Conservation (phyloP, 2,329 filamentous ascomycete species). For the Geosmithia putterillii region DNA sequence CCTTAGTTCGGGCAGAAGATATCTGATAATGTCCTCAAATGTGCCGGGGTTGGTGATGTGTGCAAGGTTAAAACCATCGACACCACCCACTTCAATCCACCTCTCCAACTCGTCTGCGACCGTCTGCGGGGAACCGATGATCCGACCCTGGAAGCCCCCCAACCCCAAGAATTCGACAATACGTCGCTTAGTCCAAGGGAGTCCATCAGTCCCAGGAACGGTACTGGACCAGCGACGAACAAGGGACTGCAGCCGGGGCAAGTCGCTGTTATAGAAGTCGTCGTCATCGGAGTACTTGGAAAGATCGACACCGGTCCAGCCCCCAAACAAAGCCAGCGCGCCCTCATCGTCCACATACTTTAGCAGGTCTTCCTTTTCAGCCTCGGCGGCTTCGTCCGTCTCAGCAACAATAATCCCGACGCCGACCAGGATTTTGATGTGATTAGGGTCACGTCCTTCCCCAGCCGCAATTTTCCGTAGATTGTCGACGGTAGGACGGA, state of each 20-base stretch:
- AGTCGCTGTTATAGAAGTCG: constrained; percentile 49
- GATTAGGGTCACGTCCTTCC: constrained; percentile 41
- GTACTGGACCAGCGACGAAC: constrained; percentile 43
- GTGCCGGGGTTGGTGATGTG: constrained; percentile 57
- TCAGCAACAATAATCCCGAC: constrained; percentile 52
- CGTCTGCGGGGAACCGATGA: constrained; percentile 51
- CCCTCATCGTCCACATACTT: constrained; percentile 50
- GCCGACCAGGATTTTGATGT: constrained; percentile 57
- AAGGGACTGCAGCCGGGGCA: constrained; percentile 46
- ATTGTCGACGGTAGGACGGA: constrained; percentile 49
- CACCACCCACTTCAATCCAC: constrained; percentile 56
- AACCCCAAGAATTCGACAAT: constrained; percentile 56
- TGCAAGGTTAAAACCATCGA: constrained; percentile 65
- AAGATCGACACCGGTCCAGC: constrained; percentile 53
- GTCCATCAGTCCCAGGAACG: constrained; percentile 34
- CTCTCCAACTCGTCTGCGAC: constrained; percentile 56
- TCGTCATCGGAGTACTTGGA: constrained; percentile 51
- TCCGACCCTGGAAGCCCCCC: constrained; percentile 52
- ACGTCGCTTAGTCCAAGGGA: constrained; percentile 62
- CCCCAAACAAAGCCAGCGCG: constrained; percentile 58
- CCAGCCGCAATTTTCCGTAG: constrained; percentile 43
- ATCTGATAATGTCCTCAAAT: constrained; percentile 55
- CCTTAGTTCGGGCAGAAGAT: constrained; percentile 51
- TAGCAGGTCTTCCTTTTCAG: constrained; percentile 49
- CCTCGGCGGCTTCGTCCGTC: constrained; percentile 53